These are phyloP conservation scores for Blastomyces percursus DNA, from an alignment of 2,329 filamentous ascomycete genomes.

Conservation along the genomic window DNA sequence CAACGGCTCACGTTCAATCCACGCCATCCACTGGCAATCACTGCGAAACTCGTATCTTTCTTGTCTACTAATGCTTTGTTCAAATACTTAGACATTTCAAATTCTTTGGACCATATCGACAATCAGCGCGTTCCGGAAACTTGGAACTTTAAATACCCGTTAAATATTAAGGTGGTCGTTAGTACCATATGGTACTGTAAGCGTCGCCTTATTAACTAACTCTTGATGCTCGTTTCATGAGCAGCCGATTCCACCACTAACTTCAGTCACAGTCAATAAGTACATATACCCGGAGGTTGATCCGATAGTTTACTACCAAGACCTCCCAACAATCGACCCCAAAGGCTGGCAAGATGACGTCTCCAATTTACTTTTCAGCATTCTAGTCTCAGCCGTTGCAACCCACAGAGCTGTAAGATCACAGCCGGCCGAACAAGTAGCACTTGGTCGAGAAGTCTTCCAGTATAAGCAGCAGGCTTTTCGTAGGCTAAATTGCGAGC, in stretches of 20 bases:
- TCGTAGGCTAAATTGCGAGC: conserved; percentile 5
- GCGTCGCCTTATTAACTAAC: not conserved
- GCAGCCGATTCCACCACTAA: not conserved
- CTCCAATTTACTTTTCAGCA: conserved; percentile 10
- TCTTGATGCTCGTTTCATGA: not conserved
- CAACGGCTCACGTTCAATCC: not conserved
- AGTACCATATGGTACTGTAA: conserved; percentile 14
- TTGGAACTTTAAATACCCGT: conserved; percentile 8
- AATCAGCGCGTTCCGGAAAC: not conserved
- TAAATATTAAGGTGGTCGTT: conserved; percentile 11
- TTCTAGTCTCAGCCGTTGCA: conserved; percentile 12
- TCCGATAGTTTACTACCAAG: conserved; percentile 11
- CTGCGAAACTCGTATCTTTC: not conserved
- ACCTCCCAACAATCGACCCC: conserved; percentile 8
- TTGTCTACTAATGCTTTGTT: not conserved
- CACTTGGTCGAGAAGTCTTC: conserved; percentile 11
- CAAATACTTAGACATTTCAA: not conserved
- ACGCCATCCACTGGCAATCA: not conserved
- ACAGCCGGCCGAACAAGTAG: conserved; percentile 8
- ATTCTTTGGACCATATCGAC: conserved; percentile 2
- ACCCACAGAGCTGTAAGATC: conserved; percentile 12
- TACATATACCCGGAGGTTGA: conserved; percentile 13
- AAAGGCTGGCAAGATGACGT: conserved; percentile 12
- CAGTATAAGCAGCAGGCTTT: conserved; percentile 12
- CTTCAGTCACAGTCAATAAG: conserved; percentile 10